Percentiles rank a stretch among this genome's conserved stretches.
Conservation (phyloP, 192 early-diverging fungal genomes). For the Coemansia sp. region DNA sequence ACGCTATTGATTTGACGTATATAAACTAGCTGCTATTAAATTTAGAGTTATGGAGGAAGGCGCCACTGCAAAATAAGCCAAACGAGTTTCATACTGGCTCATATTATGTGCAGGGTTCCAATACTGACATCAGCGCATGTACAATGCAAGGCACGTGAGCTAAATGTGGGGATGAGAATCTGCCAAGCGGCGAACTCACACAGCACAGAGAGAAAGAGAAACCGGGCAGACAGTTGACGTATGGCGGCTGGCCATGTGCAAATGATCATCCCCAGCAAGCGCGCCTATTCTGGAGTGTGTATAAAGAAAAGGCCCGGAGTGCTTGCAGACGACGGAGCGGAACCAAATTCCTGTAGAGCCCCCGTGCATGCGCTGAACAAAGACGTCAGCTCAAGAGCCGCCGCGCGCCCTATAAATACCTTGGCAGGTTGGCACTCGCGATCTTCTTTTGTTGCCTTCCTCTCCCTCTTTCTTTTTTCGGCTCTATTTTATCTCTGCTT, state of each 20-base stretch:
- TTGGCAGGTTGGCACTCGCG: not conserved
- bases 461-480: not conserved
- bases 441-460: not conserved
- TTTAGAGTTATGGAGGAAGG: not conserved
- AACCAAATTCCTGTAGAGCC: not conserved
- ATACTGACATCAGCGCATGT: not conserved
- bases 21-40: not conserved
- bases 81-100: not conserved
- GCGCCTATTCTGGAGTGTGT: too few species aligned
- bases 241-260: not conserved
- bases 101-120: not conserved
- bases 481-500: not conserved
- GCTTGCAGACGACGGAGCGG: not conserved
- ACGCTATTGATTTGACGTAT: not conserved
- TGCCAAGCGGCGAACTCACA: not conserved
- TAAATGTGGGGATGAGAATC: conserved; percentile 6
- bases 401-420: conserved; percentile 7
- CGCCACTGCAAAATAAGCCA: not conserved
- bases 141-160: conserved; percentile 7
- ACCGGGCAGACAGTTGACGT: not conserved
- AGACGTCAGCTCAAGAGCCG: conserved; percentile 2
- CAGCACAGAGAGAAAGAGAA: too few species aligned
- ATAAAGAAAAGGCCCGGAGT: too few species aligned
- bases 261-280: not conserved
- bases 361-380: not conserved